These are phyloP conservation scores for Cyclaneusma minus DNA, from an alignment of 2,329 filamentous ascomycete genomes.

Conservation along the genomic window DNA sequence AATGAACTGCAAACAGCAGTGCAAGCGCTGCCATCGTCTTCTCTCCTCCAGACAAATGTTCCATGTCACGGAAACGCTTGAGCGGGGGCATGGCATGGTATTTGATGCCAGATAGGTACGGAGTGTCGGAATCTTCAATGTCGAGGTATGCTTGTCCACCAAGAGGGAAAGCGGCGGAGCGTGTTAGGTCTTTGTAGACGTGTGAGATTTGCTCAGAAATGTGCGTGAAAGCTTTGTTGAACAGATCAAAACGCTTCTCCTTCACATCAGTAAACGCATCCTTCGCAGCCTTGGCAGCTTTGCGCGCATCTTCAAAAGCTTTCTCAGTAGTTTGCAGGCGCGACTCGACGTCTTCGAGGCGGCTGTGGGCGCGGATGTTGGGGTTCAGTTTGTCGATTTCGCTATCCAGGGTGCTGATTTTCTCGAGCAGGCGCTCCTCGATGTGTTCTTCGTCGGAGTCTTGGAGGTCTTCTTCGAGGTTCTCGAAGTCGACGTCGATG, in stretches of 20 bases:
- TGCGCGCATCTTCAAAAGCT: slow-evolving; percentile 76
- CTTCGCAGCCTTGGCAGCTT: slow-evolving; percentile 56
- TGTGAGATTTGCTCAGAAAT: slow-evolving; percentile 88
- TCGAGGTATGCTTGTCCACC: slow-evolving; percentile 82
- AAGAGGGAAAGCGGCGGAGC: slow-evolving; percentile 80
- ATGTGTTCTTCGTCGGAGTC: slow-evolving; percentile 54
- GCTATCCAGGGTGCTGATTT: slow-evolving; percentile 55
- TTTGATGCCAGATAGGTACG: slow-evolving; percentile 89
- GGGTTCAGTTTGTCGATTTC: slow-evolving; percentile 91
- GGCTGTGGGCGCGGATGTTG: slow-evolving; percentile 90
- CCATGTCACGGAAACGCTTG: slow-evolving; percentile 98
- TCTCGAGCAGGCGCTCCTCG: slow-evolving; percentile 64
- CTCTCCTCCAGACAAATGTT: slow-evolving; percentile 90
- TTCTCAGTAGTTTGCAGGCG: slow-evolving; percentile 73
- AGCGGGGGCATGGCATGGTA: slow-evolving; percentile 98
- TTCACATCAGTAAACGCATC: slow-evolving; percentile 76
- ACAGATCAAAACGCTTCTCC: slow-evolving; percentile 70
- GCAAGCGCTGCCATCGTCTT: slow-evolving; percentile 98
- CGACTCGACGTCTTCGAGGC: slow-evolving; percentile 70
- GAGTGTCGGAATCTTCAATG: slow-evolving; percentile 85
- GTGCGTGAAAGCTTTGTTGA: slow-evolving; percentile 89
- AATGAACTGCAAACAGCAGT: slow-evolving; percentile 93
- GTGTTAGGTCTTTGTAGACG: slow-evolving; percentile 91
- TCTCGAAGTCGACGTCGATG: slow-evolving; percentile 75
- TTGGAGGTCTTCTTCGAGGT: slow-evolving; percentile 69